Base-by-base conservation (phyloP, 2,329 filamentous ascomycete species). In the Aureobasidium lini region DNA sequence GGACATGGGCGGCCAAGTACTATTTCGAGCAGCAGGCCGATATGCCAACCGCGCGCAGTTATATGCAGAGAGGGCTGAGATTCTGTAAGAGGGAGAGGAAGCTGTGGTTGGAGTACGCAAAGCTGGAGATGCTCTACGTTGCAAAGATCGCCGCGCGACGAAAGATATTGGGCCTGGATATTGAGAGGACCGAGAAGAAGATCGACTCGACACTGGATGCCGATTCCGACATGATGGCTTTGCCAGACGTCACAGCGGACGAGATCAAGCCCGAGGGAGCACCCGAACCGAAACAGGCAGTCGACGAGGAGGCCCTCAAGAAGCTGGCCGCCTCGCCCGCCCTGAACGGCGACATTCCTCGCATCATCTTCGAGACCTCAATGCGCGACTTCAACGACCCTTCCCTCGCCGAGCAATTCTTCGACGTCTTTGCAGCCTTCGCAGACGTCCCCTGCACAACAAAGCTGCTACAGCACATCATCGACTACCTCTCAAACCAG, bases 111-210 rank as follows among this genome's bases (percentile, higher is more conserved):
- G 90, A 96, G 74, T 97, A 96, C 70, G 88, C 89, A 8, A 87
- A 89, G 69, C 81, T 93, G 68, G 94, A 99, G 78, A 90, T 96
- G 84, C 87, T 94, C 63, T 97, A 95, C 79, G 79, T 97, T 59
- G 84, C 83, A 54, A 91, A 89, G 75, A 84, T 97, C 68, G 85
- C 89, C 61, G 84, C 84, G 62, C 84, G 90, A 71, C 85, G 86
- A 72, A 81, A 80, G 66, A 83, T 89, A 58, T 70, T 89, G 60
- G 86, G 85, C 3, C 71, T 89, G 60, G 84, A 86, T 64, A 73
- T 71, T 65, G 75, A 69, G 48, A 69, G 68, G 48, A 74, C 72
- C 53, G 67, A 72, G 52, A 71, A 81, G 62, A 72, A 74, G 43
- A 74, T 69, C 47, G 76, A 79, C 23, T 40, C 54, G 43, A 57